These are phyloP conservation scores for Neurospora africana DNA, from an alignment of 495 filamentous ascomycete species.

Conservation along the genomic window DNA sequence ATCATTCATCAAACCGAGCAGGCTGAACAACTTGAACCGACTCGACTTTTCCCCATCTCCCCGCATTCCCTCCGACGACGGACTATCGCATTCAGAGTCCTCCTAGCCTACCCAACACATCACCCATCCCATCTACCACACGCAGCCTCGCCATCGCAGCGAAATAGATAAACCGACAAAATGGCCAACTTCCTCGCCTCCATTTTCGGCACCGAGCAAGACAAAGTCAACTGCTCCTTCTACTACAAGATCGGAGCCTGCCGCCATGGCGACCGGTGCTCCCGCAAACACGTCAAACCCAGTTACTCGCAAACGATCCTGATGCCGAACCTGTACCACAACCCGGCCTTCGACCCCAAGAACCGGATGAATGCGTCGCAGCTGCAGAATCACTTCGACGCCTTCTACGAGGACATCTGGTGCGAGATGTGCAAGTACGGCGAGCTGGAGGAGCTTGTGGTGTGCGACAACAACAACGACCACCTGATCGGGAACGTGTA, in stretches of 20 bases:
- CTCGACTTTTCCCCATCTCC: neutral
- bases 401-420: slow-evolving; percentile 99
- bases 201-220: slow-evolving; percentile 99
- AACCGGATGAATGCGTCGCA: slow-evolving; percentile 91
- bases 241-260: slow-evolving; percentile 75
- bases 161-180: slow-evolving; percentile 6
- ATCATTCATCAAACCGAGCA: neutral
- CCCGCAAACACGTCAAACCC: slow-evolving; percentile 96
- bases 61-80: neutral
- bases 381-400: slow-evolving; percentile 98
- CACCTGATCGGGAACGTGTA: slow-evolving; percentile 99
- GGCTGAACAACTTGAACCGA: neutral
- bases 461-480: slow-evolving; percentile 95
- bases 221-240: slow-evolving; percentile 59
- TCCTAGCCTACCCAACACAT: neutral
- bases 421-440: slow-evolving; percentile 97
- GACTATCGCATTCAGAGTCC: neutral
- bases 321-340: slow-evolving; percentile 97
- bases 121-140: neutral
- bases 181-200: slow-evolving; percentile 97
- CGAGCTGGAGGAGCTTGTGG: slow-evolving; percentile 79
- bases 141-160: neutral
- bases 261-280: slow-evolving; percentile 95
- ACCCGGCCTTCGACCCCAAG: slow-evolving; percentile 94
- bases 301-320: slow-evolving; percentile 96